These are phyloP conservation scores for Claviceps spartinae DNA, from an alignment of 2,329 filamentous ascomycete genomes.

Conservation along the genomic window DNA sequence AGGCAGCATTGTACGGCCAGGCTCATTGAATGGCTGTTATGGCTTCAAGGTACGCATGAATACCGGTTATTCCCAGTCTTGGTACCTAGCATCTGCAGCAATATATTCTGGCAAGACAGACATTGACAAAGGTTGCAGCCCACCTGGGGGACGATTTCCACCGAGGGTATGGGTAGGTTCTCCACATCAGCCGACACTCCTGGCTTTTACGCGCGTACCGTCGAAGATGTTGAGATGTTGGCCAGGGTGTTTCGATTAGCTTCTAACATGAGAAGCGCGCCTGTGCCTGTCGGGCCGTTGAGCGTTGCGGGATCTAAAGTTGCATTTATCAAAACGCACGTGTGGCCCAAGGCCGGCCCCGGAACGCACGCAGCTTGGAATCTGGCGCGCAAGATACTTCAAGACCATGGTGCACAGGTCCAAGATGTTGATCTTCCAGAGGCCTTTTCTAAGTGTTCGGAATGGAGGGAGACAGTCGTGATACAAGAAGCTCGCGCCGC, in stretches of 20 bases:
- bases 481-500: conserved; percentile 6
- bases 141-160: conserved; percentile 48
- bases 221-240: conserved; percentile 44
- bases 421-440: conserved; percentile 40
- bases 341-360: conserved; percentile 33
- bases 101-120: background rate
- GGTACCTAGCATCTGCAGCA: background rate
- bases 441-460: conserved; percentile 32
- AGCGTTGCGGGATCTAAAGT: conserved; percentile 37
- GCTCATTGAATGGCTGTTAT: conserved; percentile 50
- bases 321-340: conserved; percentile 37
- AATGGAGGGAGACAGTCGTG: conserved; percentile 26
- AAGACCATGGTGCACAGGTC: conserved; percentile 35
- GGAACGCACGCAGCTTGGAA: conserved; percentile 30
- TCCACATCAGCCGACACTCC: conserved; percentile 47
- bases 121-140: conserved; percentile 20
- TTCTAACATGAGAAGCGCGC: conserved; percentile 24
- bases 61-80: no score
- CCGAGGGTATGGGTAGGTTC: conserved; percentile 47
- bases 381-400: conserved; percentile 25
- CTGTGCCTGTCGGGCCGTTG: conserved; percentile 10
- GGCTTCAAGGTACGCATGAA: conserved; percentile 33
- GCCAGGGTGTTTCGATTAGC: conserved; percentile 42
- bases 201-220: conserved; percentile 43
- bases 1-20: conserved; percentile 50